Evolutionary conservation across 495 filamentous ascomycete genomes (phyloP).

Genomic region (Hypoxylon rickii): DNA sequence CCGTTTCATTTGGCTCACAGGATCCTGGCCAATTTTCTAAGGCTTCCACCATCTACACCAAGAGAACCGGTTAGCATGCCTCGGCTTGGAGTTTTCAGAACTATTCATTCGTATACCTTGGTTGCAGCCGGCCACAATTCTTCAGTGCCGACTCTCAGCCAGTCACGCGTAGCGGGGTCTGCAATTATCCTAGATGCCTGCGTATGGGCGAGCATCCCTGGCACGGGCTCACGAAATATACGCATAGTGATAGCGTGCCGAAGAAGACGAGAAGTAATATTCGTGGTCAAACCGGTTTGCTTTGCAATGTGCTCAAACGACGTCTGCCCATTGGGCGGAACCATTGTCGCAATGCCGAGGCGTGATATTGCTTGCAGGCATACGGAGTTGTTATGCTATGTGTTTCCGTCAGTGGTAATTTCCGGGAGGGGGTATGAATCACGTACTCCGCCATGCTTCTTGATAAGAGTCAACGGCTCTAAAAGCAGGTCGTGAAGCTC

Average conservation of each 20-base stretch:
- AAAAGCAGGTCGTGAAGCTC: background rate
- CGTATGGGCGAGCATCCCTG: constrained; percentile 31
- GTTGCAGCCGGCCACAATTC: constrained; percentile 27
- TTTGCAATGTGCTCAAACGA: constrained; percentile 40
- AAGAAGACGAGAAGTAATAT: constrained; percentile 43
- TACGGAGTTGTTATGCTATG: constrained; percentile 30
- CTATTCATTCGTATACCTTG: constrained; percentile 5
- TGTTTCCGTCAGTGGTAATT: background rate
- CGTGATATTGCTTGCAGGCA: constrained; percentile 42
- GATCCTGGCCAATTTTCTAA: constrained; percentile 32
- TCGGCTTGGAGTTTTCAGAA: too few relatives aligned
- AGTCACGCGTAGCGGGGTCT: constrained; percentile 34
- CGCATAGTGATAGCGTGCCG: constrained; percentile 52
- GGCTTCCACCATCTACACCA: constrained; percentile 26
- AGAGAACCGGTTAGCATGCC: constrained; percentile 6
- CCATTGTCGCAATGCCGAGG: constrained; percentile 38
- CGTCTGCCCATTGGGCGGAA: constrained; percentile 37
- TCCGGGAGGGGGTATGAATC: background rate
- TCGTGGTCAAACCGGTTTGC: constrained; percentile 20
- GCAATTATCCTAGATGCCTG: constrained; percentile 40
- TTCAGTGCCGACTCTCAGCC: constrained; percentile 34
- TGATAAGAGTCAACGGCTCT: background rate
- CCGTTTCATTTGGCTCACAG: constrained; percentile 40
- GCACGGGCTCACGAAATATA: constrained; percentile 49
- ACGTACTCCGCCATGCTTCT: background rate